Evolutionary conservation across 164 flowering plant species (phyloP).

Genomic region (Berberis thunbergii): DNA sequence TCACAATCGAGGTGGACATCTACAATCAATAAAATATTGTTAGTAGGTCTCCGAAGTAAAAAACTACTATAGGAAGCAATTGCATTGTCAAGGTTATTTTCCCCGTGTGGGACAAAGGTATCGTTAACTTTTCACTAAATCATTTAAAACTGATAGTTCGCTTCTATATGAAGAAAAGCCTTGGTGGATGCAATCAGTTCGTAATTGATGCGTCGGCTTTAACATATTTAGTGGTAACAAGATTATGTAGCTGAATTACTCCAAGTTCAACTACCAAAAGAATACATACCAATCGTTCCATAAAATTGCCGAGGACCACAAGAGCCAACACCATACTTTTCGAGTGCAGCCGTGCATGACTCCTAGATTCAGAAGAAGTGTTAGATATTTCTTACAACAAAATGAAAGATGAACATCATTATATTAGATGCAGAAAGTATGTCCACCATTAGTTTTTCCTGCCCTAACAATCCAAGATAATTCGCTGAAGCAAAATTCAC

Average conservation of each 20-base stretch:
- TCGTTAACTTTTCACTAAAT: too few species aligned
- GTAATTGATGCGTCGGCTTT: too few species aligned
- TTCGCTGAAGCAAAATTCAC: slow-evolving; percentile 94
- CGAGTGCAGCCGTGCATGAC: slow-evolving; percentile 74
- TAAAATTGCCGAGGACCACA: slow-evolving; percentile 99
- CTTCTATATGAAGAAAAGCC: too few species aligned
- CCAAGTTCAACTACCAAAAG: neutral
- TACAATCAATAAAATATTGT: slow-evolving; percentile 18
- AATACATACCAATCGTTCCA: slow-evolving; percentile 76
- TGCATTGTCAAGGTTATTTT: too few species aligned
- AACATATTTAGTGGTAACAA: neutral
- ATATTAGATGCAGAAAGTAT: neutral
- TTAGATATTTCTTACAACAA: slow-evolving; percentile 1
- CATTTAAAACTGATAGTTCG: too few species aligned
- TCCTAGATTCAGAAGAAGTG: slow-evolving; percentile 35
- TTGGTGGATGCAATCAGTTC: too few species aligned
- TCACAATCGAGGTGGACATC: slow-evolving; percentile 99
- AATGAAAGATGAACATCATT: neutral
- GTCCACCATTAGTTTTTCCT: slow-evolving; percentile 68
- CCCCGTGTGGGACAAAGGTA: too few species aligned
- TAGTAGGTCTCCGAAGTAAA: slow-evolving; percentile 1
- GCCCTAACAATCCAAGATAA: slow-evolving; percentile 89
- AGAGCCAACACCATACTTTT: slow-evolving; percentile 98
- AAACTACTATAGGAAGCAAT: neutral
- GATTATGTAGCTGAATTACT: neutral